Evolutionary conservation across 202 grass and related monocot species (phyloP).

Genomic region (Panicum virgatum): DNA sequence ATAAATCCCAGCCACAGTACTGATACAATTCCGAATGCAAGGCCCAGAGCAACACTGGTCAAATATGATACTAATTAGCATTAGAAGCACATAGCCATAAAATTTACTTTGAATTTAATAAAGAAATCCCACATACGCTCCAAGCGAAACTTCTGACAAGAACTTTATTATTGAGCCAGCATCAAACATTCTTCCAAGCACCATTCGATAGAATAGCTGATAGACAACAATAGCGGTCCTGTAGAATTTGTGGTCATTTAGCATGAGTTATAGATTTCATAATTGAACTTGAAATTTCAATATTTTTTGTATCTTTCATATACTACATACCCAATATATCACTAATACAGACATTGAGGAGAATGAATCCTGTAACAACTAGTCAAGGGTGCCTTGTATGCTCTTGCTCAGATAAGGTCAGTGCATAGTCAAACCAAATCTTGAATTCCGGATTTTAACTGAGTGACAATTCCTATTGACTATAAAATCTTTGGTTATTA

Average conservation of each 20-base stretch:
- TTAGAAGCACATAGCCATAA: slow-evolving; percentile 13
- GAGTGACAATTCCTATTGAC: not conserved
- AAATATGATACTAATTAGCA: slow-evolving; percentile 44
- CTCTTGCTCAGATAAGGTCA: not conserved
- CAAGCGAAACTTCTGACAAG: slow-evolving; percentile 83
- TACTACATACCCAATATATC: not conserved
- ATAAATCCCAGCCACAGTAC: slow-evolving; percentile 96
- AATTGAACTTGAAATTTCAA: not conserved
- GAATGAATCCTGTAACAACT: not conserved
- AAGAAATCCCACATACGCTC: slow-evolving; percentile 72
- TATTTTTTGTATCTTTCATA: not conserved
- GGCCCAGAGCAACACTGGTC: slow-evolving; percentile 75
- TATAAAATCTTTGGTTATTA: slow-evolving; percentile 6
- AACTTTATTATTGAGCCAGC: slow-evolving; percentile 85
- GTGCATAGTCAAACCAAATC: slow-evolving; percentile 6
- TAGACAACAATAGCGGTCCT: slow-evolving; percentile 97
- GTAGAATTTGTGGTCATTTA: slow-evolving; percentile 43
- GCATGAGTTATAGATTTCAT: slow-evolving; percentile 8
- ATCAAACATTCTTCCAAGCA: slow-evolving; percentile 71
- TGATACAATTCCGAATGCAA: slow-evolving; percentile 89
- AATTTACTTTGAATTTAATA: slow-evolving; percentile 3
- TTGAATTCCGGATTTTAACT: too few relatives aligned
- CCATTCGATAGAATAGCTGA: slow-evolving; percentile 92
- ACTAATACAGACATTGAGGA: not conserved
- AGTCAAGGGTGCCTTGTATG: not conserved